Evolutionary conservation across 1,139 yeast genomes (phyloP).

Genomic region (Geotrichum reessii): DNA sequence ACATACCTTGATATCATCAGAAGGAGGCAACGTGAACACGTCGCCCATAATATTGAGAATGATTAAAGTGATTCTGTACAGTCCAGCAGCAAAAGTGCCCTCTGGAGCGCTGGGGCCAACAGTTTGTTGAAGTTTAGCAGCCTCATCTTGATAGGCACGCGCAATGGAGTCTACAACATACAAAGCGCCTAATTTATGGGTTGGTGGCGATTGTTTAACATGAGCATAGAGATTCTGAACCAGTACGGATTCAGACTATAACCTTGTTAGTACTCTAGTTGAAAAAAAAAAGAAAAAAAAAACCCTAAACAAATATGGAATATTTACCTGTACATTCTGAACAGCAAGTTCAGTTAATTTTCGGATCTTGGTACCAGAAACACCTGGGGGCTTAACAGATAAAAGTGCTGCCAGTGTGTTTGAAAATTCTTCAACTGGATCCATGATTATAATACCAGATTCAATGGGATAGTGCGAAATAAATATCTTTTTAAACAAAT

Average conservation of each 20-base stretch:
- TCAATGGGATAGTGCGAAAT: not conserved
- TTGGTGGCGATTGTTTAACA: conserved; percentile 66
- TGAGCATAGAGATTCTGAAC: conserved; percentile 58
- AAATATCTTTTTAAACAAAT: not conserved
- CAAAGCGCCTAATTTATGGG: conserved; percentile 84
- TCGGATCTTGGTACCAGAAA: conserved; percentile 91
- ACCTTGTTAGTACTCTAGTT: conserved; percentile 5
- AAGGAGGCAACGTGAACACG: conserved; percentile 26
- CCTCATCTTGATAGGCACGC: conserved; percentile 76
- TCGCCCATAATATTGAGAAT: conserved; percentile 35
- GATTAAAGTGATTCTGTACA: conserved; percentile 39
- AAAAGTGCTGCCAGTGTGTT: conserved; percentile 66
- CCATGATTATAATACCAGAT: conserved; percentile 1
- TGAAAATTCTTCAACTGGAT: conserved; percentile 55
- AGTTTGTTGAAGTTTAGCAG: conserved; percentile 49
- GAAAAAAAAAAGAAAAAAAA: not conserved
- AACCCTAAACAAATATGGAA: conserved; percentile 2
- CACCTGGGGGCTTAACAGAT: conserved; percentile 81
- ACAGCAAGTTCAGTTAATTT: conserved; percentile 74
- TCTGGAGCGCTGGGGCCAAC: conserved; percentile 45
- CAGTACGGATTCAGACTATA: conserved; percentile 49
- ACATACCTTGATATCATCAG: conserved; percentile 28
- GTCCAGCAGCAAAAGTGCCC: conserved; percentile 74
- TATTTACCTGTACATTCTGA: conserved; percentile 49
- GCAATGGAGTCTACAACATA: conserved; percentile 91